Conservation (phyloP, 768 basidiomycete species). For the Pisolithus albus region DNA sequence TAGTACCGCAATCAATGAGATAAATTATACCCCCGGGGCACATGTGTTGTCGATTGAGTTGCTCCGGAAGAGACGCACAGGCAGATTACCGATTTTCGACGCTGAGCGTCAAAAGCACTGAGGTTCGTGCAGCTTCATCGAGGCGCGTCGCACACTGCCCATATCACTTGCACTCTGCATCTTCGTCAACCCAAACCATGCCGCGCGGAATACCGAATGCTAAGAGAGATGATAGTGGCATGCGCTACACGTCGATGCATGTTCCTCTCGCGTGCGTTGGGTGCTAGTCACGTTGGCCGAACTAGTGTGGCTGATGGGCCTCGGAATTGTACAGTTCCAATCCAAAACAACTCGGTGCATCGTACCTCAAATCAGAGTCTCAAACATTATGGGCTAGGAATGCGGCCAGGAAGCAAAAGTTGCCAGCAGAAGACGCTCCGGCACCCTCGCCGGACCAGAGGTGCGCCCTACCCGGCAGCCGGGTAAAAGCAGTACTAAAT, state of each 20-base stretch:
- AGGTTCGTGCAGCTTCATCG: too few species aligned
- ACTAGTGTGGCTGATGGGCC: conserved; percentile 9
- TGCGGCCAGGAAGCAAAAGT: conserved; percentile 46
- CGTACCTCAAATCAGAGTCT: conserved; percentile 70
- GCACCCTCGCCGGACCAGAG: conserved; percentile 39
- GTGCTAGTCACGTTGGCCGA: conserved; percentile 1
- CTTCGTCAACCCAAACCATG: conserved; percentile 36
- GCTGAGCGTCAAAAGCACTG: too few species aligned
- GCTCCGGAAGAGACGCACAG: background rate
- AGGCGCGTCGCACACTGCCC: too few species aligned
- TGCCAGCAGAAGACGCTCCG: conserved; percentile 33
- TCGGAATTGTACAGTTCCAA: conserved; percentile 45
- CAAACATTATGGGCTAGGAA: conserved; percentile 74
- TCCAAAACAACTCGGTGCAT: conserved; percentile 72
- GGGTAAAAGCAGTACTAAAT: conserved; percentile 3
- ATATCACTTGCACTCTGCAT: background rate
- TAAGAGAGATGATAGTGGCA: conserved; percentile 73
- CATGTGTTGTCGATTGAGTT: background rate
- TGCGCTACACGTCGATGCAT: conserved; percentile 75
- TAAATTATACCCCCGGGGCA: too few species aligned
- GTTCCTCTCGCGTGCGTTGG: conserved; percentile 64
- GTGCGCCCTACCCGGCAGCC: conserved; percentile 22
- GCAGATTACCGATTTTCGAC: background rate
- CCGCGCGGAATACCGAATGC: conserved; percentile 78
- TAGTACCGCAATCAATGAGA: too few species aligned